Conservation (phyloP, 2,329 filamentous ascomycete genomes). For the Aureobasidium sp. region DNA sequence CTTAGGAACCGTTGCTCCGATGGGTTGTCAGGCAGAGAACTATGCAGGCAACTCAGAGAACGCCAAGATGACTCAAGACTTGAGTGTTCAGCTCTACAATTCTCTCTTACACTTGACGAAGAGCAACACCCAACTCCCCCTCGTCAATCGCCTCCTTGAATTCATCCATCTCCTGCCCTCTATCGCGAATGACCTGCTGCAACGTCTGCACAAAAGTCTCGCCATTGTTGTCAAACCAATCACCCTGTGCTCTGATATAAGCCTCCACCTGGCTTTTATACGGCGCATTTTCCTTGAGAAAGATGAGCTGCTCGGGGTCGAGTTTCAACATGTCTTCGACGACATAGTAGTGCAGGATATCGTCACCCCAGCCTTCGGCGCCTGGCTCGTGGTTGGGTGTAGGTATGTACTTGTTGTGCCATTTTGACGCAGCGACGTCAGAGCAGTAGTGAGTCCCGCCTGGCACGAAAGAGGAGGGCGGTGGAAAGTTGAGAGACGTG, state of each 20-base stretch:
- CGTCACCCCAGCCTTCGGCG: conserved; percentile 58
- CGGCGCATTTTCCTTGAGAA: conserved; percentile 49
- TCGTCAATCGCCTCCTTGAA: conserved; percentile 61
- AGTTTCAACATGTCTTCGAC: conserved; percentile 60
- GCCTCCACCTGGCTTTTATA: conserved; percentile 52
- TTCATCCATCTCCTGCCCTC: conserved; percentile 46
- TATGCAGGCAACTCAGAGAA: background rate
- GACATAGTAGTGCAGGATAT: conserved; percentile 57
- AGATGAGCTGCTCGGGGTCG: conserved; percentile 53
- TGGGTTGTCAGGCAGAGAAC: background rate
- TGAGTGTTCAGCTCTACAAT: background rate
- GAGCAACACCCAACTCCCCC: conserved; percentile 61
- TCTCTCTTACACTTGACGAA: background rate
- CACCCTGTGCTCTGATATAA: conserved; percentile 46
- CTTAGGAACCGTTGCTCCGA: background rate
- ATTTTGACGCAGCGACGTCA: conserved; percentile 4
- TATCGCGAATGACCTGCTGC: conserved; percentile 48
- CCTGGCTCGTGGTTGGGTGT: conserved; percentile 33
- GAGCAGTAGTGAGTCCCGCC: conserved; percentile 12
- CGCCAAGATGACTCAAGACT: background rate
- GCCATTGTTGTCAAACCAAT: conserved; percentile 59
- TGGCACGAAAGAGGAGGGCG: conserved; percentile 23
- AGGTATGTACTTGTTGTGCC: conserved; percentile 17
- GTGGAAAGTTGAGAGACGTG: conserved; percentile 45
- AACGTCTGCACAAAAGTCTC: conserved; percentile 56